Base-by-base conservation (phyloP, 345 rosid genomes). In the Xanthoceras sorbifolium region DNA sequence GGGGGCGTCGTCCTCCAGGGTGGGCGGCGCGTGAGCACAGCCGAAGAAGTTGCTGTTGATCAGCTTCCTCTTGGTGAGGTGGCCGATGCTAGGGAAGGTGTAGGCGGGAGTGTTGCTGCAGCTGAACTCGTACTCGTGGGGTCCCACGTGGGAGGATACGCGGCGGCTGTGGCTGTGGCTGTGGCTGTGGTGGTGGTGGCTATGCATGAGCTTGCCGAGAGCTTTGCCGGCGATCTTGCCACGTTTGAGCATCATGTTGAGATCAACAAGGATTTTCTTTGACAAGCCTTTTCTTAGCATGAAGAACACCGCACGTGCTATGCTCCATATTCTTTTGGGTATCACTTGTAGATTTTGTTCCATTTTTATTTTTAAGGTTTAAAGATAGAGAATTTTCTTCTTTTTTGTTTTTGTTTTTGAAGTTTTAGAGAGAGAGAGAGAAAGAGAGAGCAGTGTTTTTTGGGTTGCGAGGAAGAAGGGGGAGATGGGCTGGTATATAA, bases 71-170 rank as follows among this genome's bases (percentile, higher is more conserved):
- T 81, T 85, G 84, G 71, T 74, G 65, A 73, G 22, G 76, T 82
- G 46, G 36, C 36, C 83, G 82, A 85, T 80, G 62, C 28, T 57
- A 3, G 90, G 85, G 82, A 84, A 84, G 28, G 86, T 69, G 87
- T 86, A 85, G 74, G 76, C 80, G 22, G 99, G 98, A 67, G 94
- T 95, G 89, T 84, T 88, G 84, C 88, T 90, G 88, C 97, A 95
- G 92, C 99, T 92, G 90, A 95, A 93, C 87, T 95, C 98, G 79
- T 95, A 95, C 71, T 92, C 97, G 7, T 72, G 22, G 6, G 78
- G 48, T 6, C 59, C 10, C 11, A 59, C 3, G 77, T 17, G 52
- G 68, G 85, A 66, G 12, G 69, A 28, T 26, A 59, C 2, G 74
- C 67, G 25, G 62, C 28, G 73, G 74, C 3, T 38, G 36, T 32